These are phyloP conservation scores for Agaricus subrufescens DNA, from an alignment of 768 basidiomycete genomes.

Conservation along the genomic window DNA sequence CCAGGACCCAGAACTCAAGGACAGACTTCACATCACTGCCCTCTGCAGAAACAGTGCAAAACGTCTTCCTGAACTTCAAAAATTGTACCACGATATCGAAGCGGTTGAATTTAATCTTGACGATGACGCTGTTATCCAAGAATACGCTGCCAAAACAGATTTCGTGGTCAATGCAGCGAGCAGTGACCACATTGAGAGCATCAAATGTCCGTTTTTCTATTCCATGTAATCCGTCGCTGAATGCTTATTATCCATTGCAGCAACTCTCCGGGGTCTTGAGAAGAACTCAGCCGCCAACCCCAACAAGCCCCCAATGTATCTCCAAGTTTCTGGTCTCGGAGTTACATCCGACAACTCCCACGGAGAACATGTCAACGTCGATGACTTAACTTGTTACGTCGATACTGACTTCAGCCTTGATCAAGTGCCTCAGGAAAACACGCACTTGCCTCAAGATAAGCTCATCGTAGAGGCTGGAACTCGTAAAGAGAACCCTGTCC, in stretches of 20 bases:
- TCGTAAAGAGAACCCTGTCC: conserved; percentile 32
- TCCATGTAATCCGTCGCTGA: neutral
- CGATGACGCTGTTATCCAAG: conserved; percentile 1
- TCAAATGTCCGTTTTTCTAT: neutral
- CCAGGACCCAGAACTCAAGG: conserved; percentile 3
- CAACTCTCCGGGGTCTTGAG: neutral
- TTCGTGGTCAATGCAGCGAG: conserved; percentile 2
- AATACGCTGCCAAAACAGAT: conserved; percentile 2
- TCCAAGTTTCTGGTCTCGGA: conserved; percentile 38
- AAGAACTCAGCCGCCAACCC: neutral
- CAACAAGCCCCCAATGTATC: conserved; percentile 20
- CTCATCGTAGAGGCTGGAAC: conserved; percentile 36
- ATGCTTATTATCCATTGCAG: neutral
- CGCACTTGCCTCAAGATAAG: conserved; percentile 19
- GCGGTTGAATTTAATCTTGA: conserved; percentile 2
- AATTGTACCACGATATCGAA: neutral
- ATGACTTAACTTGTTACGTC: conserved; percentile 26
- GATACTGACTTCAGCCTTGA: conserved; percentile 32
- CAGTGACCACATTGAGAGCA: conserved; percentile 5
- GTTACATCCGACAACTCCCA: conserved; percentile 35
- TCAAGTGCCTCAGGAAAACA: conserved; percentile 17
- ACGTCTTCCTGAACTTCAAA: neutral
- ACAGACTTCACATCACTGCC: neutral
- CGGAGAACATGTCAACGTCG: conserved; percentile 28
- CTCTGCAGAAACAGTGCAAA: neutral